Base-by-base conservation (phyloP, 2,329 filamentous ascomycete species). In the Clarireedia monteithiana region DNA sequence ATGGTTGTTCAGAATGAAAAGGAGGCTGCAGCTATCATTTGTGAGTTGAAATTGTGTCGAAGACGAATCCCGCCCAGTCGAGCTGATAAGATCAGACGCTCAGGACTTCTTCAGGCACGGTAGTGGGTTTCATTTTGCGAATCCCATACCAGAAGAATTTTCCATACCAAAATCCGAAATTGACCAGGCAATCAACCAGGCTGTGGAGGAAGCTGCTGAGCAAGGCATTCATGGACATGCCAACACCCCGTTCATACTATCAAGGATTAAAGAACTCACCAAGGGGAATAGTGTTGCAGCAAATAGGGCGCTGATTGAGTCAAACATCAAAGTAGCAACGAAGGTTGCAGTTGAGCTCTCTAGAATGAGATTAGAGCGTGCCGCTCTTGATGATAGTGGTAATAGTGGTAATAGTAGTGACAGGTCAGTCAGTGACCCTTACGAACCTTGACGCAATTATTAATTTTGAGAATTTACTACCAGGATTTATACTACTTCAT, bases 11-110 rank as follows among this genome's bases (percentile, higher is more conserved):
- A 83, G 53, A 80, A 85, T 62, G 89, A 95, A 68, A 77, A 77
- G 55, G 88, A 97, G 68, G 94, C 94, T 36, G 94, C 94, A 0
- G 84, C 86, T n/a, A 89, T 97, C 56, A 88, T 96, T 56, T 77
- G 82, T 85, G 70, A 70, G 80, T 73, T 6, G 40, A 40, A 7
- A 40, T 30, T 17, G 4, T 46, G 23, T 9, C 9, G 10, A 40
- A 2, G 12, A n/a, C 23, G 27, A 45, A 9, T 1, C 20, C 26
- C 15, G 36, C 6, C 15, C 15, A 14, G 23, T 39, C 15, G 6
- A 23, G 9, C 40, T 54, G 30, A 54, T 5, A 24, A 15, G 9
- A 34, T 20, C 55, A 82, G 78, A 88, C 63, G 88, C 90, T 0
- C 89, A 95, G 73, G 80, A 85, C 64, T 76, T 73, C 50, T 76